A percentile compares a stretch with the other conserved stretches of the same genome.
Conservation (phyloP, 2,329 filamentous ascomycete genomes). For the Exophiala phaeomuriformis region DNA sequence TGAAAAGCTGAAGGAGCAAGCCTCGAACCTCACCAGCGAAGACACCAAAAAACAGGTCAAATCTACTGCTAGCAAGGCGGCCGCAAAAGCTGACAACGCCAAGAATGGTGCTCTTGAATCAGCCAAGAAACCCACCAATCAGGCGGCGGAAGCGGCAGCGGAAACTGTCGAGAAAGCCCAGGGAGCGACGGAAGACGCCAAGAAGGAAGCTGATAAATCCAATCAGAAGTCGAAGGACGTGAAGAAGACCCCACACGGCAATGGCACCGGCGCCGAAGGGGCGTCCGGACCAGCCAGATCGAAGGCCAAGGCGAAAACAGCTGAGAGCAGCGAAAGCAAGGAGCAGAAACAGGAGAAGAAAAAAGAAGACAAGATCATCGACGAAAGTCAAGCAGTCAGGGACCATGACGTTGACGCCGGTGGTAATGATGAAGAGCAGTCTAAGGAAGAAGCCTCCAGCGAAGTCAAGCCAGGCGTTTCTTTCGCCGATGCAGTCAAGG, state of each 20-base stretch:
- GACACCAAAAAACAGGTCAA: too few species aligned
- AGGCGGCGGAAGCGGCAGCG: slow-evolving; percentile 7
- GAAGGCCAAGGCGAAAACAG: slow-evolving; percentile 1
- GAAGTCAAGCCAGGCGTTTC: neutral
- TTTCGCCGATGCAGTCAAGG: slow-evolving; percentile 15
- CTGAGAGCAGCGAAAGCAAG: slow-evolving; percentile 3
- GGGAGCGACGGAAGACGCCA: slow-evolving; percentile 3
- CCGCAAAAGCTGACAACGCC: neutral
- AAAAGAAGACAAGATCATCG: slow-evolving; percentile 20
- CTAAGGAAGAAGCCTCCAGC: slow-evolving; percentile 2
- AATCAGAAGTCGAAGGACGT: slow-evolving; percentile 1
- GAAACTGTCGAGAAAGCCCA: neutral
- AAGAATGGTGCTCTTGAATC: neutral
- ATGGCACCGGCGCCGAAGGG: slow-evolving; percentile 24
- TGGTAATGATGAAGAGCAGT: neutral
- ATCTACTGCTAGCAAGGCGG: neutral
- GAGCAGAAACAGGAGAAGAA: slow-evolving; percentile 11
- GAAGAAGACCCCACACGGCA: slow-evolving; percentile 21
- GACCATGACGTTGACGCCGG: slow-evolving; percentile 12
- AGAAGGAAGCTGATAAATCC: slow-evolving; percentile 4
- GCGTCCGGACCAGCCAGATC: slow-evolving; percentile 8
- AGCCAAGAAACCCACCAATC: neutral
- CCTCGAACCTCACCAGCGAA: neutral
- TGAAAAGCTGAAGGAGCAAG: neutral
- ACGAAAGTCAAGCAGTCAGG: slow-evolving; percentile 16